phyloP scores from a whole-genome alignment of 768 basidiomycete genomes.

The Lactifluus volemus region DNA sequence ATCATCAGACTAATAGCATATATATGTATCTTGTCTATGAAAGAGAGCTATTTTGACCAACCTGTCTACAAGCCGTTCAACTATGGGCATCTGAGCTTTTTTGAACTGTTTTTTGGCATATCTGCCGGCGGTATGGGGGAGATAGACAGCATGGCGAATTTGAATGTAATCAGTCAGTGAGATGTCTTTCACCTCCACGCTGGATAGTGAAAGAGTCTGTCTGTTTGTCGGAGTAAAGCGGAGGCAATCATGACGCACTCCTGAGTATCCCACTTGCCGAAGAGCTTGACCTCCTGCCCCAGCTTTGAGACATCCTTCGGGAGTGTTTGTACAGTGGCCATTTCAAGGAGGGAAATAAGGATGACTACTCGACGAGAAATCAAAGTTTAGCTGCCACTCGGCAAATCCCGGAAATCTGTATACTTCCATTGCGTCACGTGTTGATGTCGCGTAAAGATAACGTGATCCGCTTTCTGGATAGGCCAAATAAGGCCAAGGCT shows the following conservation, averaged over 20 bases:
- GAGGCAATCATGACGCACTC: conserved; percentile 53
- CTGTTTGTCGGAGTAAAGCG: background rate
- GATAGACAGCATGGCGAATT: conserved; percentile 93
- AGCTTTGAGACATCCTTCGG: conserved; percentile 77
- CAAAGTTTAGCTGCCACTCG: conserved; percentile 13
- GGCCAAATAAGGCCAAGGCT: too few relatives aligned
- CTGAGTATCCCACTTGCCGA: conserved; percentile 98
- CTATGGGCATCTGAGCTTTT: conserved; percentile 99
- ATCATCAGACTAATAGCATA: conserved; percentile 78
- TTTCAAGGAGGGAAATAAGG: conserved; percentile 29
- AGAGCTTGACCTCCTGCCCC: conserved; percentile 87
- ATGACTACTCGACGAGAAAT: background rate
- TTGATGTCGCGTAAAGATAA: too few relatives aligned
- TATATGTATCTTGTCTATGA: background rate
- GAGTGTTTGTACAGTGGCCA: conserved; percentile 62
- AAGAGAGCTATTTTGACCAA: conserved; percentile 29
- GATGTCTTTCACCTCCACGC: conserved; percentile 99
- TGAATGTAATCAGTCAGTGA: conserved; percentile 99
- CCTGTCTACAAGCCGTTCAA: conserved; percentile 98
- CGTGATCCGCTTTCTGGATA: too few relatives aligned
- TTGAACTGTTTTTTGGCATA: conserved; percentile 99
- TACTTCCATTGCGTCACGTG: background rate
- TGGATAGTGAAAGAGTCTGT: conserved; percentile 25
- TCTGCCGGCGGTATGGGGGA: conserved; percentile 98
- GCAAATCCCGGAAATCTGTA: conserved; percentile 3